Base-by-base conservation (phyloP, 192 early-diverging fungal species). In the Podila minutissima region DNA sequence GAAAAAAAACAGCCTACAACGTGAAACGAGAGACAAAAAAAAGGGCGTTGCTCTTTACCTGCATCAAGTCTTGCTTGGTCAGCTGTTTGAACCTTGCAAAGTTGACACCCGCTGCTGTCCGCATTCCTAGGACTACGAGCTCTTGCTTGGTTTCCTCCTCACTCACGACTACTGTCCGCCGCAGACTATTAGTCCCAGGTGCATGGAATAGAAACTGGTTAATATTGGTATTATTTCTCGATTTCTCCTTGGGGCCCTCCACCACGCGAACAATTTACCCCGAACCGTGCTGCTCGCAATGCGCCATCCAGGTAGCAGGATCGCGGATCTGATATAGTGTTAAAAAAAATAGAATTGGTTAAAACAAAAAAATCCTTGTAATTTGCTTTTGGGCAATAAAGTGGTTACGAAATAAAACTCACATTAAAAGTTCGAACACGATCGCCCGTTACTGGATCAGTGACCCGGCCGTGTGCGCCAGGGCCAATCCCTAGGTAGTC, bases 401-500 rank as follows among this genome's bases (percentile, higher is more conserved):
- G 19, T 64, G 17, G 35, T 37, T 10, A 1, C 38, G 38, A 46
- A 7, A 19, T n/a, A 31, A 72, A 29, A 29, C 82, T 62, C 82
- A 87, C 87, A 57, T 78, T 86, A 64, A 81, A 86, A 1, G 85
- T 89, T 17, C 88, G 72, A n/a, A 82, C 19, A 24, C 72, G 51
- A 24, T 66, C 24, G 20, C 71, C 62, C 33, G 50, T 69, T 10
- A 15, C 38, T 12, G 70, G 64, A 38, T 84, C 72, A 13, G 59
- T 77, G 37, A 89, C 22, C 32, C 88, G 76, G 5, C 88, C 88
- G 72, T 89, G 88, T 24, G 88, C 86, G 12, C 88, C 88, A 38
- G 88, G 88, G 4, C 88, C 88, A 37, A 89, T 83, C 1, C 87
- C 87, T 12, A 89, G 53, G 67, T 88, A 89, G 61, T 89, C 88